phyloP scores from a whole-genome alignment of 2,329 filamentous ascomycete genomes.

The Calonectria pseudoturangicola region DNA sequence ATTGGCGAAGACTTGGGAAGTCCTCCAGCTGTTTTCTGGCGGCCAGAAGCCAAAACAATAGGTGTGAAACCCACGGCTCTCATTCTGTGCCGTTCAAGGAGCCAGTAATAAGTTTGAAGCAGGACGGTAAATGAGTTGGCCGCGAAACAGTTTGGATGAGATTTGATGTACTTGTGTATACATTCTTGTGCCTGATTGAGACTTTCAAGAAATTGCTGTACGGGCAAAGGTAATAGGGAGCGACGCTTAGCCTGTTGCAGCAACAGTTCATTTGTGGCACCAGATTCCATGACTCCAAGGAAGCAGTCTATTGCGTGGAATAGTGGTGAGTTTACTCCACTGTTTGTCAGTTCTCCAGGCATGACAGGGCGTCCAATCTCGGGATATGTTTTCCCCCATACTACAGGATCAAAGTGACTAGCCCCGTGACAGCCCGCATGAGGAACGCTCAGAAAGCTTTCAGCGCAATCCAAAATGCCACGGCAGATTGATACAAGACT shows the following conservation, averaged over 20 bases:
- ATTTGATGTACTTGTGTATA: neutral
- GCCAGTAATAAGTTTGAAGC: neutral
- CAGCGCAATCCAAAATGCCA: neutral
- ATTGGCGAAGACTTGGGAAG: neutral
- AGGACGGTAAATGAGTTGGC: neutral
- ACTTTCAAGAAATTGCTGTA: neutral
- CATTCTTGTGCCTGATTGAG: neutral
- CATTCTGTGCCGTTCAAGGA: neutral
- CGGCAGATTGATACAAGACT: neutral
- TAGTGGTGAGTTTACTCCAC: neutral
- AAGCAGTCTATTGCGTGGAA: neutral
- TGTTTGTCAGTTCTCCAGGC: neutral
- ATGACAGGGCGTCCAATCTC: neutral
- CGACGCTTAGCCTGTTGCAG: neutral
- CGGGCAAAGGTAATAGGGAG: neutral
- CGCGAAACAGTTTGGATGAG: neutral
- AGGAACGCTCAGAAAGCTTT: neutral
- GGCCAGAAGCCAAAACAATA: neutral
- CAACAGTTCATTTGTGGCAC: neutral
- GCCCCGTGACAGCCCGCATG: neutral
- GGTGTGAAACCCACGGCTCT: neutral
- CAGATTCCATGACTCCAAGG: neutral
- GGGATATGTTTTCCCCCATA: conserved; percentile 1
- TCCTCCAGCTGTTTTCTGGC: neutral
- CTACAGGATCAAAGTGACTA: neutral